Evolutionary conservation across 768 basidiomycete genomes (phyloP), one percentile per base, ranked within the genome.

Genomic region (Boletus huronensis): DNA sequence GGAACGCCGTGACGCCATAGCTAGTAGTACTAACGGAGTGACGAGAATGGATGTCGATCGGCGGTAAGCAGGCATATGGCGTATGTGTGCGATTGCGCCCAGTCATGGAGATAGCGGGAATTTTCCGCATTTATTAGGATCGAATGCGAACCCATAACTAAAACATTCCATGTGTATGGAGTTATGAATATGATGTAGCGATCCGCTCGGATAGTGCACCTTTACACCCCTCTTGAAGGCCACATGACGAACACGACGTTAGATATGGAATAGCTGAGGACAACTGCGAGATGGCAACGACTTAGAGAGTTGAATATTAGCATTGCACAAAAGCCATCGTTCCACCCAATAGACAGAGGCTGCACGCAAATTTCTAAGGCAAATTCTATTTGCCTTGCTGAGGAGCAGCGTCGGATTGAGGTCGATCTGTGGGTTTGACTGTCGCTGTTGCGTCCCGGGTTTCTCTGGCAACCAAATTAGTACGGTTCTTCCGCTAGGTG

Each of bases 1-100:
- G 84, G 83, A 85, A 70, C 76, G 79, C 58, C 75, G 84, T 61
- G 70, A 68, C 48, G 48, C 56, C 40, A 55, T 52, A 9, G 26
- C 56, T 29, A 35, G 36, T 13, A 58, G 55, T 26, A 57, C 58
- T 42, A 58, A 64, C 26, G 44, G 67, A 50, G 44, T 47, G 31
- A 51, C 29, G 47, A 60, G 57, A 52, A 73, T 72, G 72, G 62
- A 66, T 35, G 63, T 71, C 48, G 72, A 77, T 67, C 69, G 62
- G 40, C 56, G 44, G 56, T 66, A 53, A 55, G 49, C 36, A 48
- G 34, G 47, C 11, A 3, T 16, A 14, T 45, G 19, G 46, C 19
- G 42, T 23, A 45, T 51, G 39, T 40, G 28, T 49, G 34, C 40
- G 55, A 40, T 52, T 49, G 44, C n/a, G 32, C 38, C 32, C 48